These are phyloP conservation scores for Hibiscus tridactylites DNA, from an alignment of 345 rosid species.

Conservation along the genomic window DNA sequence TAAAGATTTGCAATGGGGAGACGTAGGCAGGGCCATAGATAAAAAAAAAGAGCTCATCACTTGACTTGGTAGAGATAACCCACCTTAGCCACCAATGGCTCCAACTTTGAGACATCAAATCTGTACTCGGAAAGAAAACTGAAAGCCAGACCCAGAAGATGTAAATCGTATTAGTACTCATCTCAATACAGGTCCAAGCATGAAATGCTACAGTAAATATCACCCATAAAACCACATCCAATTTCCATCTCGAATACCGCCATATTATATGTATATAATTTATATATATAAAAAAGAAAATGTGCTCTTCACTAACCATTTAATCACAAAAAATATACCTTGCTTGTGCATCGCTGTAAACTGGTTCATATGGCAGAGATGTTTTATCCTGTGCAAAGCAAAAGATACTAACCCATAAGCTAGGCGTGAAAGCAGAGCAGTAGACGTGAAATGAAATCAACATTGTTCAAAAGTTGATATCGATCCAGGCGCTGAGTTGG, in stretches of 20 bases:
- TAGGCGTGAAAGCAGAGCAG: neutral
- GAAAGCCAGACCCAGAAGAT: constrained; percentile 16
- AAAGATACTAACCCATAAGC: constrained; percentile 7
- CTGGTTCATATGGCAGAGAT: constrained; percentile 72
- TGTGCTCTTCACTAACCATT: neutral
- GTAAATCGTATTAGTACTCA: neutral
- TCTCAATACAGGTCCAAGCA: neutral
- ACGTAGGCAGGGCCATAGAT: neutral
- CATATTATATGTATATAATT: neutral
- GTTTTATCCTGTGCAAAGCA: constrained; percentile 61
- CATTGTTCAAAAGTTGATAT: neutral
- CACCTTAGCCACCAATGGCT: constrained; percentile 97
- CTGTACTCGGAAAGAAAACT: constrained; percentile 81
- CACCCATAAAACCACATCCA: neutral
- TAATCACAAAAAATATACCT: constrained; percentile 36
- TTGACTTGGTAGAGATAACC: constrained; percentile 12
- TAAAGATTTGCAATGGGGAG: no score
- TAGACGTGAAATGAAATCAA: neutral
- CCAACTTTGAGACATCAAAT: constrained; percentile 81
- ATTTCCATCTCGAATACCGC: neutral
- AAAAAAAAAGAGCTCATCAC: neutral
- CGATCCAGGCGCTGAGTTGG: neutral
- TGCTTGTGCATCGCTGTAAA: constrained; percentile 82
- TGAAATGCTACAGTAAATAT: neutral
- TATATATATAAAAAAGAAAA: neutral